phyloP scores from a whole-genome alignment of 2,329 filamentous ascomycete species.

The Clarireedia homoeocarpa region DNA sequence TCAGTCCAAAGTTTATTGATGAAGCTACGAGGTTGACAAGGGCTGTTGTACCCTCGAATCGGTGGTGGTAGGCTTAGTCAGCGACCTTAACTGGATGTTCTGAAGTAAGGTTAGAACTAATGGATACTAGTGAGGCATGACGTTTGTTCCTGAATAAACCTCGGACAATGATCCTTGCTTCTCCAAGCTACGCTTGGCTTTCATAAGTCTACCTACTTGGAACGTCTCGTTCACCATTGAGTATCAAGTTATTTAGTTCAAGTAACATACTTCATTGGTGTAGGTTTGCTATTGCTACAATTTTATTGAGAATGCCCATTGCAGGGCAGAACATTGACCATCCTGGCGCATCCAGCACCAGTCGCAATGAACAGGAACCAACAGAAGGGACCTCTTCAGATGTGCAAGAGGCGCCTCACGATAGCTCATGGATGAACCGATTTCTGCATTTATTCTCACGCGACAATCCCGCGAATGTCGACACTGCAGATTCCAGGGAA shows the following conservation, averaged over 20 bases:
- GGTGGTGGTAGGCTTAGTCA: too few species aligned
- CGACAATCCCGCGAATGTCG: not conserved
- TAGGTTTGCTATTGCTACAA: constrained; percentile 1
- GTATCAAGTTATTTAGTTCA: not conserved
- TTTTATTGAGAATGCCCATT: constrained; percentile 5
- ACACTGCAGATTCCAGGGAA: not conserved
- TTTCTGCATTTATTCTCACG: not conserved
- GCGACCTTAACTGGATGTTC: too few species aligned
- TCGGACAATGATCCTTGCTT: not conserved
- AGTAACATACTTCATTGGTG: not conserved
- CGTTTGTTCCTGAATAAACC: not conserved
- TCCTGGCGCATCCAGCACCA: not conserved
- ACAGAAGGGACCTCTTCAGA: not conserved
- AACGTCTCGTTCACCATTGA: not conserved
- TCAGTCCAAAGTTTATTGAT: too few species aligned
- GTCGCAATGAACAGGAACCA: not conserved
- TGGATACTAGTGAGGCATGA: not conserved
- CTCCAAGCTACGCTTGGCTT: not conserved
- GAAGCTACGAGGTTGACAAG: too few species aligned
- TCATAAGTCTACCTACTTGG: not conserved
- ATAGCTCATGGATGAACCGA: not conserved
- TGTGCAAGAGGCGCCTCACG: not conserved
- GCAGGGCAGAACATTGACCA: constrained; percentile 1
- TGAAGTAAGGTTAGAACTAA: too few species aligned
- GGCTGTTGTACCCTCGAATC: too few species aligned